phyloP scores from a whole-genome alignment of 495 filamentous ascomycete species.

The Filosporella fistucella region DNA sequence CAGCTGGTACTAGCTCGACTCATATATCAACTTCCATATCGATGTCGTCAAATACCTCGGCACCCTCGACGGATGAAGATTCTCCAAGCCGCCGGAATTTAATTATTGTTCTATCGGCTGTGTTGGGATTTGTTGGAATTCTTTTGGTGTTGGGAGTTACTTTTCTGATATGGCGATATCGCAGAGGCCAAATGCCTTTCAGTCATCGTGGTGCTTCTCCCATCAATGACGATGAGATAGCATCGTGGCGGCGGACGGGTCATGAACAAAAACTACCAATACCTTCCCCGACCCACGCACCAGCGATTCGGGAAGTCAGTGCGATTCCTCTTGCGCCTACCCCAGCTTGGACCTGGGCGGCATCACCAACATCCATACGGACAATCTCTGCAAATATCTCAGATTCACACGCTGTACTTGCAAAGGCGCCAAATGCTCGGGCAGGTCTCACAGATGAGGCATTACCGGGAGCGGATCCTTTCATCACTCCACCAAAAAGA shows the following conservation, averaged over 20 bases:
- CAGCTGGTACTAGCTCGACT: not conserved
- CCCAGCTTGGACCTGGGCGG: conserved; percentile 15
- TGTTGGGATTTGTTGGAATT: conserved; percentile 18
- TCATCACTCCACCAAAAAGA: conserved; percentile 17
- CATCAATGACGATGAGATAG: conserved; percentile 24
- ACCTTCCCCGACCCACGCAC: conserved; percentile 3
- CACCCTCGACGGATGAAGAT: not conserved
- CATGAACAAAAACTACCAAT: conserved; percentile 10
- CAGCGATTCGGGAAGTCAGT: conserved; percentile 2
- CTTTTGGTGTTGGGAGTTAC: conserved; percentile 4
- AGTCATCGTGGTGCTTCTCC: conserved; percentile 18
- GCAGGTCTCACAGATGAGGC: conserved; percentile 24
- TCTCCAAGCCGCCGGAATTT: conserved; percentile 6
- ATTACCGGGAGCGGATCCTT: conserved; percentile 22
- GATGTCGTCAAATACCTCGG: conserved; percentile 1
- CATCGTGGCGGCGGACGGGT: conserved; percentile 14
- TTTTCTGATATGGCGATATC: conserved; percentile 15
- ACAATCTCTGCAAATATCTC: conserved; percentile 1
- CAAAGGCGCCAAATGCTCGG: conserved; percentile 22
- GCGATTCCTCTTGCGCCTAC: conserved; percentile 4
- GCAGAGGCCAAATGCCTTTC: conserved; percentile 16
- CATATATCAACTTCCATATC: not conserved
- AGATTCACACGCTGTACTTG: conserved; percentile 9
- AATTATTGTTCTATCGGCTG: conserved; percentile 20
- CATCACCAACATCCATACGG: conserved; percentile 8